A percentile compares a stretch with the other conserved stretches of the same genome.
phyloP scores from a whole-genome alignment of 139 green algal species.

The Nannochloris sp. region DNA sequence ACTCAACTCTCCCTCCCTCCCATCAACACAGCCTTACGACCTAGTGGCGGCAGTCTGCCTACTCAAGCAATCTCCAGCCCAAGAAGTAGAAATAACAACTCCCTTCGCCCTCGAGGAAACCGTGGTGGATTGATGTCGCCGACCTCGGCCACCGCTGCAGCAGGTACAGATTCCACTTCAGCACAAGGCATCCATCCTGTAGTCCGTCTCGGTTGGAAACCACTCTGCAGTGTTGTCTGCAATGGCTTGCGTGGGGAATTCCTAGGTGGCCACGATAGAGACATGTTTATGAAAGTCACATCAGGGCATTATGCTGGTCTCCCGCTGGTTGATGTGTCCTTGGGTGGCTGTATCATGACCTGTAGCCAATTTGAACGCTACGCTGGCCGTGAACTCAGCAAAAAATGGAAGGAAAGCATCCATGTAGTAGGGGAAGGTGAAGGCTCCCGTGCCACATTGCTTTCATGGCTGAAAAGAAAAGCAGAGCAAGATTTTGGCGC shows the following conservation, averaged over 20 bases:
- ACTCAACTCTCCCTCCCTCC: no score
- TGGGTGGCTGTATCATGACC: conserved; percentile 31
- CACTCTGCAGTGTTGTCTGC: conserved; percentile 23
- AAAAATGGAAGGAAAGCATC: conserved; percentile 40
- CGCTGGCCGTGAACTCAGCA: conserved; percentile 30
- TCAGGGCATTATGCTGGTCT: conserved; percentile 11
- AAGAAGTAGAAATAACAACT: no score
- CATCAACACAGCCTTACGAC: no score
- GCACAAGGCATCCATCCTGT: no score
- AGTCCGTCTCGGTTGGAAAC: conserved; percentile 19
- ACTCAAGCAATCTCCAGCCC: no score
- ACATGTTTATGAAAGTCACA: conserved; percentile 21
- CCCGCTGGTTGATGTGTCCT: conserved; percentile 16
- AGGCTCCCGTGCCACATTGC: conserved; percentile 18
- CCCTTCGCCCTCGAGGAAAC: no score
- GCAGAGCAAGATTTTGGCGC: conserved; percentile 4
- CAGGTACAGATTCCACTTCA: no score
- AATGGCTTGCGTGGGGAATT: conserved; percentile 28
- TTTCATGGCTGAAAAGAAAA: conserved; percentile 21
- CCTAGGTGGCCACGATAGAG: conserved; percentile 26
- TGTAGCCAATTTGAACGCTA: conserved; percentile 28
- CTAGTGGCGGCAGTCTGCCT: no score
- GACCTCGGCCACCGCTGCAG: background rate
- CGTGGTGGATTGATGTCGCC: no score
- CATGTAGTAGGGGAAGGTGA: conserved; percentile 27